Evolutionary conservation across 768 basidiomycete species (phyloP).

Genomic region (Auricularia auricula-judae): DNA sequence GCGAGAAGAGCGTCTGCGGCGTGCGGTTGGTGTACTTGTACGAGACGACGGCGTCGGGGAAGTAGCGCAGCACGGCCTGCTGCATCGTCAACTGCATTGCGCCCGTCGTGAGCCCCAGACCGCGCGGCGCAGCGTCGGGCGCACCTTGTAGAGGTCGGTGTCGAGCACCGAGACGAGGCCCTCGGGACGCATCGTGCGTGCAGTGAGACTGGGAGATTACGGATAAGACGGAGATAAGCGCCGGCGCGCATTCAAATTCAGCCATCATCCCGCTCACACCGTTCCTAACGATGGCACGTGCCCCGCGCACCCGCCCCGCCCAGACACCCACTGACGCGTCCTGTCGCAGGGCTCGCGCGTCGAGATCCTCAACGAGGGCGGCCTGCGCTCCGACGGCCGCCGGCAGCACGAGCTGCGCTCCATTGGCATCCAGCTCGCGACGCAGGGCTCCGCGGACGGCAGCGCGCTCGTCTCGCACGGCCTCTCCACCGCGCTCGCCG

Average conservation of each 20-base stretch:
- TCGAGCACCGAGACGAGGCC: conserved; percentile 57
- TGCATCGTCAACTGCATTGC: conserved; percentile 82
- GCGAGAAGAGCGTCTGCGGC: conserved; percentile 51
- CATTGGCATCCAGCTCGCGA: conserved; percentile 61
- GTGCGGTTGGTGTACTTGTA: conserved; percentile 80
- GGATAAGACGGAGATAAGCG: neutral
- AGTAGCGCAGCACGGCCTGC: conserved; percentile 72
- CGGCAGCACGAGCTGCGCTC: conserved; percentile 86
- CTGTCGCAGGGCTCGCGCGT: conserved; percentile 34
- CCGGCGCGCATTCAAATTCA: neutral
- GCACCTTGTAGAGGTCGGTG: conserved; percentile 89
- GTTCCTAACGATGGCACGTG: neutral
- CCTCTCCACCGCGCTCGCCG: conserved; percentile 76
- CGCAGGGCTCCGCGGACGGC: conserved; percentile 71
- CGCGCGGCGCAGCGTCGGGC: conserved; percentile 2
- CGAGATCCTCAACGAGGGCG: conserved; percentile 76
- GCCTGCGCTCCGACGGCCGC: conserved; percentile 85
- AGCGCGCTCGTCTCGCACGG: conserved; percentile 79
- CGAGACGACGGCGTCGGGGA: conserved; percentile 55
- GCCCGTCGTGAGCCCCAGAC: neutral
- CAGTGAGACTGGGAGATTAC: neutral
- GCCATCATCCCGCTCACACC: neutral
- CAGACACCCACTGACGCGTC: neutral
- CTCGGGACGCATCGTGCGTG: neutral
- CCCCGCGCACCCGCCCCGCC: neutral